A percentile compares a stretch with the other conserved stretches of the same genome.
Conservation (phyloP, 495 filamentous ascomycete genomes). For the Aspergillus nidulans region DNA sequence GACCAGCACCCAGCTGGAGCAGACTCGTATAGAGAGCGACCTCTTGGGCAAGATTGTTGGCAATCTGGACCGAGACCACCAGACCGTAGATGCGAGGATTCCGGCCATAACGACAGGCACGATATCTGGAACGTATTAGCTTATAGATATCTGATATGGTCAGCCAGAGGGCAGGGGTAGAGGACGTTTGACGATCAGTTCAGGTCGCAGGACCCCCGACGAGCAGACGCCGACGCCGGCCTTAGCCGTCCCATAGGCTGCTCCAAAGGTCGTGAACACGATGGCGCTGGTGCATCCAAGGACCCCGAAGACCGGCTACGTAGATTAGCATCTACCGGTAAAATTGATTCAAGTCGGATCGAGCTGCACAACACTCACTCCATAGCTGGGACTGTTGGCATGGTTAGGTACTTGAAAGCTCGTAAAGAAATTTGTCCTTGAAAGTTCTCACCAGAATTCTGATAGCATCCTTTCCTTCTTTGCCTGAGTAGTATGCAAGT, state of each 20-base stretch:
- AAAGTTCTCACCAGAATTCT: neutral
- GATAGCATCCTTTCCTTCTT: neutral
- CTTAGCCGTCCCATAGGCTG: constrained; percentile 98
- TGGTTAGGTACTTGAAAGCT: neutral
- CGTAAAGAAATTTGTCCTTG: neutral
- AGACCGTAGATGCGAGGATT: constrained; percentile 99
- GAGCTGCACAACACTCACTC: neutral
- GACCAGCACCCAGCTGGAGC: constrained; percentile 95
- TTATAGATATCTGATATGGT: constrained; percentile 2
- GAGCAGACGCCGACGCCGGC: constrained; percentile 96
- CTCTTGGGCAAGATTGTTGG: constrained; percentile 77
- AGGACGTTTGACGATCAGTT: constrained; percentile 98
- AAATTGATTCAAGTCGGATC: constrained; percentile 20
- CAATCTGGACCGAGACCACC: constrained; percentile 96
- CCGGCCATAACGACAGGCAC: constrained; percentile 99
- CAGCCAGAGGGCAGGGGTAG: neutral
- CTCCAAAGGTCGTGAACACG: constrained; percentile 97
- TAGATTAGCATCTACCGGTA: neutral
- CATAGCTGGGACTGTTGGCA: neutral
- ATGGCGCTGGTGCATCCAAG: constrained; percentile 98
- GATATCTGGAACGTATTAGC: constrained; percentile 64
- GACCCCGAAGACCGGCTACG: constrained; percentile 95
- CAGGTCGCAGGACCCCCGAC: constrained; percentile 95
- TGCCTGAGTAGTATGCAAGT: too few relatives aligned
- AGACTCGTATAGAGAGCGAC: constrained; percentile 87